Percentiles rank a stretch among this genome's conserved stretches.
Evolutionary conservation across 176 grass and related monocot species (phyloP).

Genomic region (Triticum monococcum): DNA sequence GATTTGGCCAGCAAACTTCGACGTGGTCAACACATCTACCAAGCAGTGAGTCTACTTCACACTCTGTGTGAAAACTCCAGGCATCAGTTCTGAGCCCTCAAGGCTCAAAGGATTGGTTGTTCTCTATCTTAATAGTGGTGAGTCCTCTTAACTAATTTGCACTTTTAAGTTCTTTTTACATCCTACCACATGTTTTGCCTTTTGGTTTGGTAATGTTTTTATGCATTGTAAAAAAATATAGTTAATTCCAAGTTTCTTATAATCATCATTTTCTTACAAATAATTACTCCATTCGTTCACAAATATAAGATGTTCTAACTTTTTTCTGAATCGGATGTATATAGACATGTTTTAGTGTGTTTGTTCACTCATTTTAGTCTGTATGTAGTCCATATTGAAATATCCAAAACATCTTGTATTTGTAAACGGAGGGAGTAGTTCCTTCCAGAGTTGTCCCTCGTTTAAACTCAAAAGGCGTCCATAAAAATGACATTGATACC

Average conservation of each 20-base stretch:
- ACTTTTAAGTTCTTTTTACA: neutral
- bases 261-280: neutral
- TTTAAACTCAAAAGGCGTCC: too few species aligned
- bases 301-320: too few species aligned
- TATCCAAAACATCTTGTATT: too few species aligned
- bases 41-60: neutral
- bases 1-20: neutral
- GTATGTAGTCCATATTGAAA: too few species aligned
- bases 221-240: neutral
- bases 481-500: too few species aligned
- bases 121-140: neutral
- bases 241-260: neutral
- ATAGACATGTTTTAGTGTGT: too few species aligned
- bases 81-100: neutral
- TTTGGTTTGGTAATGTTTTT: too few species aligned
- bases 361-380: too few species aligned
- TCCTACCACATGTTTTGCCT: neutral
- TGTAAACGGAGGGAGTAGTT: neutral
- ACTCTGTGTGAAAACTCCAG: neutral
- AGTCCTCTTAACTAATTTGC: neutral
- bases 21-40: neutral
- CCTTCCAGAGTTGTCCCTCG: too few species aligned
- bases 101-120: neutral
- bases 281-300: neutral
- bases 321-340: too few species aligned